These are phyloP conservation scores for Cercospora canescens DNA, from an alignment of 2,329 filamentous ascomycete species.

Conservation along the genomic window DNA sequence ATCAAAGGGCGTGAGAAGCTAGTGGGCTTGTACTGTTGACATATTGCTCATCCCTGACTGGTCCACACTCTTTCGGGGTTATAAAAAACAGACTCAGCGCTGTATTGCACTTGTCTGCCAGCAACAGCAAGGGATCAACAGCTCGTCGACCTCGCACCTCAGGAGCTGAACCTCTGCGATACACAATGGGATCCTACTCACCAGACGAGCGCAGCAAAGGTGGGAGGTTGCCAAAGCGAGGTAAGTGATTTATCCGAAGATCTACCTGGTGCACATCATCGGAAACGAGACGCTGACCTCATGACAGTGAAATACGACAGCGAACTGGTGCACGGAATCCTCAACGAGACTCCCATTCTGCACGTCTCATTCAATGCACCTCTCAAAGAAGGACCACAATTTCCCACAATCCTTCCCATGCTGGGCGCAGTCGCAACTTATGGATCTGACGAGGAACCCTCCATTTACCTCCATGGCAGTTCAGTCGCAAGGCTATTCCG, in stretches of 20 bases:
- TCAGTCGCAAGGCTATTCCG: conserved; percentile 77
- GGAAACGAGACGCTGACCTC: not conserved
- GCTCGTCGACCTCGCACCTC: not conserved
- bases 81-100: not conserved
- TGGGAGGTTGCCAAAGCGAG: conserved; percentile 30
- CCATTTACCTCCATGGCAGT: conserved; percentile 83
- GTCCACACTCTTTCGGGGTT: not conserved
- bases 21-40: not conserved
- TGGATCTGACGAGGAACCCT: conserved; percentile 60
- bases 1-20: conserved; percentile 1
- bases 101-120: not conserved
- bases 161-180: not conserved
- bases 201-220: conserved; percentile 34
- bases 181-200: conserved; percentile 24
- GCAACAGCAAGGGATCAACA: not conserved
- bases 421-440: conserved; percentile 80
- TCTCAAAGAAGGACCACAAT: conserved; percentile 55
- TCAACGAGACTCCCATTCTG: conserved; percentile 72
- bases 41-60: conserved; percentile 13
- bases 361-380: conserved; percentile 75
- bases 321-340: conserved; percentile 69
- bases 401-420: conserved; percentile 80
- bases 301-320: conserved; percentile 67
- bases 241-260: conserved; percentile 15
- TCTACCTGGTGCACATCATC: not conserved